Evolutionary conservation across 352 stramenopile genomes (phyloP).

Genomic region (Phytopythium aichiense): DNA sequence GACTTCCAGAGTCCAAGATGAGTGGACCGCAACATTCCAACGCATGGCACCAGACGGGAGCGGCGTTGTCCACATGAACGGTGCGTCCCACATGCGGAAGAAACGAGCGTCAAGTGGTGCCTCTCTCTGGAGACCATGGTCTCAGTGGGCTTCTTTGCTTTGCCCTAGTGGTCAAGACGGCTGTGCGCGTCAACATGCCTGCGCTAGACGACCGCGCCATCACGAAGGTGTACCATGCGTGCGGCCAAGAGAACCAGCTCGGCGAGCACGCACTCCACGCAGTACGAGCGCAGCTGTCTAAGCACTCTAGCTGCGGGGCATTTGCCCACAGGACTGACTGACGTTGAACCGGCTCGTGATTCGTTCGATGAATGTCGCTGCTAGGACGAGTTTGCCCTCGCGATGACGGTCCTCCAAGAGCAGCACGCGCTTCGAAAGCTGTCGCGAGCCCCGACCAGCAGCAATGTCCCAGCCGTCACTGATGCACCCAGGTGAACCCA

Average conservation of each 20-base stretch:
- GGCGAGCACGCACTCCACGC: conserved; percentile 62
- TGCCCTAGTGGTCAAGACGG: conserved; percentile 37
- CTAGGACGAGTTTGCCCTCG: conserved; percentile 64
- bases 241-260: conserved; percentile 78
- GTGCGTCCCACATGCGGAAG: conserved; percentile 15
- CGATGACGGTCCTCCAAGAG: conserved; percentile 58
- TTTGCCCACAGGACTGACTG: no score
- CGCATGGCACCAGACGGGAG: conserved; percentile 53
- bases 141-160: background rate
- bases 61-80: conserved; percentile 54
- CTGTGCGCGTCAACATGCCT: conserved; percentile 45
- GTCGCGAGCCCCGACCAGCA: conserved; percentile 10
- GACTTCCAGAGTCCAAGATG: conserved; percentile 37
- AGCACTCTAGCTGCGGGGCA: no score
- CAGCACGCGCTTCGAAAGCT: conserved; percentile 38
- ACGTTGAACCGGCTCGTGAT: background rate
- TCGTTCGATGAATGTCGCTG: background rate
- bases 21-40: conserved; percentile 64
- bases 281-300: conserved; percentile 32
- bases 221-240: conserved; percentile 69
- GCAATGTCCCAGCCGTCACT: background rate
- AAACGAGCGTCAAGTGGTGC: no score
- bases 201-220: conserved; percentile 45
- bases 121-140: no score
- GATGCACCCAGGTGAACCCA: background rate